phyloP scores from a whole-genome alignment of 306 rosid genomes.

The Cajanus cajan region DNA sequence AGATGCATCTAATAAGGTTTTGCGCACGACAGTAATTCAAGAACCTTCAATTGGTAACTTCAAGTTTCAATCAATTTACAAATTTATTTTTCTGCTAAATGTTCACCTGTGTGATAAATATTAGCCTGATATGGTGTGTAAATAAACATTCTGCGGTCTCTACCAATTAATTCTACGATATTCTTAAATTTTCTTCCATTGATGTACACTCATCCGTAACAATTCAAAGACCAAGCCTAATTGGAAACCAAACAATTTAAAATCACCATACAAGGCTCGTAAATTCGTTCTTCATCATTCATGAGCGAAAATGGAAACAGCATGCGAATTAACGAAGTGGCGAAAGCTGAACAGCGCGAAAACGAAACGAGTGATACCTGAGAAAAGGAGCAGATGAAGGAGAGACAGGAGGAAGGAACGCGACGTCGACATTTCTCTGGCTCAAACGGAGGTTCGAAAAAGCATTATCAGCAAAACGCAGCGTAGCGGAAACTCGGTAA shows the following conservation, averaged over 20 bases:
- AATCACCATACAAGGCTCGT: background rate
- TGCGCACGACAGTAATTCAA: background rate
- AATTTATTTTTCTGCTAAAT: background rate
- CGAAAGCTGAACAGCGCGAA: background rate
- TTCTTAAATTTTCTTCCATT: background rate
- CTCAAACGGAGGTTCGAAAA: conserved; percentile 27
- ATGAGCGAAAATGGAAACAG: background rate
- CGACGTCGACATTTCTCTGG: conserved; percentile 58
- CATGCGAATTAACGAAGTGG: background rate
- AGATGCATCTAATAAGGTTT: background rate
- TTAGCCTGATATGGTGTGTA: background rate
- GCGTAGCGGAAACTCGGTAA: conserved; percentile 22
- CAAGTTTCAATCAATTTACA: background rate
- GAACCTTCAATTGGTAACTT: background rate
- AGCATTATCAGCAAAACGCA: conserved; percentile 43
- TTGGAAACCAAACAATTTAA: background rate
- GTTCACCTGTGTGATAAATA: background rate
- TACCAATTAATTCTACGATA: background rate
- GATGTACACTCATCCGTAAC: background rate
- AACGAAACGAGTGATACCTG: conserved; percentile 41
- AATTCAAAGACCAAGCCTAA: background rate
- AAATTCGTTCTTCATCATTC: background rate
- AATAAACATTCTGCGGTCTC: background rate
- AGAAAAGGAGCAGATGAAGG: conserved; percentile 43
- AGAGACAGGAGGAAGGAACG: conserved; percentile 41